phyloP scores from a whole-genome alignment of 352 stramenopile genomes.

The Phytophthora palmivora region DNA sequence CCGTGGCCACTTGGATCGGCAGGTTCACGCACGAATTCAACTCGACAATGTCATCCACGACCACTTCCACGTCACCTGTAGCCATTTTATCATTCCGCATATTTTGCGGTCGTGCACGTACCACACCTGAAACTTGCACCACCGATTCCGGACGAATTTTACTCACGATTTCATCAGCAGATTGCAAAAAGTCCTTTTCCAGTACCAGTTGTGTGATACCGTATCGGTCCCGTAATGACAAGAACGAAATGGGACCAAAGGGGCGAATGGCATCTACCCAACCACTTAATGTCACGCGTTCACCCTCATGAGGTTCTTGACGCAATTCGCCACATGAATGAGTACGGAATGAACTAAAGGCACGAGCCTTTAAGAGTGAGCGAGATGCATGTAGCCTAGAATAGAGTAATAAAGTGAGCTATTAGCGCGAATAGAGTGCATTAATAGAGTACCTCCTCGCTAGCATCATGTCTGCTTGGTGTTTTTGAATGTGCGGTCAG shows the following conservation, averaged over 20 bases:
- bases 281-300: conserved; percentile 73
- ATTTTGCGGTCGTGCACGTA: conserved; percentile 60
- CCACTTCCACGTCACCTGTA: conserved; percentile 78
- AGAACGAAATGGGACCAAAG: conserved; percentile 83
- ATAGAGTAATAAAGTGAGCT: conserved; percentile 1
- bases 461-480: conserved; percentile 42
- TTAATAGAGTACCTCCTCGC: conserved; percentile 25
- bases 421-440: too few relatives aligned
- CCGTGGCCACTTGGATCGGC: conserved; percentile 68
- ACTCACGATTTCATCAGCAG: conserved; percentile 52
- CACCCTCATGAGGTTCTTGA: conserved; percentile 52
- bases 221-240: conserved; percentile 82
- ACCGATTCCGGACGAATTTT: conserved; percentile 75
- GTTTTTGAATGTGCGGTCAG: conserved; percentile 16
- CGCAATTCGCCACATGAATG: conserved; percentile 83
- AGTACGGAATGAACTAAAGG: conserved; percentile 62
- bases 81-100: conserved; percentile 80
- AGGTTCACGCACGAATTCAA: conserved; percentile 70
- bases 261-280: conserved; percentile 84
- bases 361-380: conserved; percentile 20
- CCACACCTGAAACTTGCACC: conserved; percentile 65
- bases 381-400: conserved; percentile 29
- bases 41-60: conserved; percentile 65
- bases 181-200: conserved; percentile 61
- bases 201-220: conserved; percentile 86